Evolutionary conservation across 2,329 filamentous ascomycete genomes (phyloP), one percentile per base, ranked within the genome.

Genomic region (Chrysosporium queenslandicum): DNA sequence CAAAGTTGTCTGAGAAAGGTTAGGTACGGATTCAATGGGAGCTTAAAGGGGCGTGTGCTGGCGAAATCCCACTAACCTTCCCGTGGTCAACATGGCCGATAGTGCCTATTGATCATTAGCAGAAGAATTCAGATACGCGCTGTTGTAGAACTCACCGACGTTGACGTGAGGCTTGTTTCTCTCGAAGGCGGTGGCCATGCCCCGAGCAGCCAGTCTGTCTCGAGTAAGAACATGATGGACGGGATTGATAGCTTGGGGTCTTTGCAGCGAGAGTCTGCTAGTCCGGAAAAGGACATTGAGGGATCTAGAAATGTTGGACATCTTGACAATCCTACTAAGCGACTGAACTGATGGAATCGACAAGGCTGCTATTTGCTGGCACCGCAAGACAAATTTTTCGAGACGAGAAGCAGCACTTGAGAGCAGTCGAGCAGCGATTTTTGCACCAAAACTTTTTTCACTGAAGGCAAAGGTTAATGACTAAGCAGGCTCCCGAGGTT

Each of bases 51-150:
- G 14, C 16, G n/a, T 7, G 25, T 40, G 34, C 21, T 39, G 20
- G 32, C 27, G 29, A 16, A 27, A 6, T 27, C 21, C 11, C 23
- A 45, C 49, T 4, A 29, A 94, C 90, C 86, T 98, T 98, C 77
- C 91, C 91, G 77, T 98, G 91, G 81, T 98, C 92, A 74, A 98
- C 92, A 78, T 98, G 92, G 64, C 92, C 92, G 75, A 98, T 98
- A 63, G 92, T 98, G 71, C 86, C 86, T 90, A 40, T 30, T 16
- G 23, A 32, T 7, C 2, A 30, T 52, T 42, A 52, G 50, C 11
- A 7, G 21, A 21, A 40, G 6, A 36, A 43, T 8, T 14, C 27
- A 27, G 47, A 18, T 34, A 11, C 32, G 20, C 16, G 36, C 34
- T 51, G 5, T 7, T 30, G 16, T 2, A 23, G 5, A 39, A 55